Conservation (phyloP, 495 filamentous ascomycete species). For the Neurospora sp. region DNA sequence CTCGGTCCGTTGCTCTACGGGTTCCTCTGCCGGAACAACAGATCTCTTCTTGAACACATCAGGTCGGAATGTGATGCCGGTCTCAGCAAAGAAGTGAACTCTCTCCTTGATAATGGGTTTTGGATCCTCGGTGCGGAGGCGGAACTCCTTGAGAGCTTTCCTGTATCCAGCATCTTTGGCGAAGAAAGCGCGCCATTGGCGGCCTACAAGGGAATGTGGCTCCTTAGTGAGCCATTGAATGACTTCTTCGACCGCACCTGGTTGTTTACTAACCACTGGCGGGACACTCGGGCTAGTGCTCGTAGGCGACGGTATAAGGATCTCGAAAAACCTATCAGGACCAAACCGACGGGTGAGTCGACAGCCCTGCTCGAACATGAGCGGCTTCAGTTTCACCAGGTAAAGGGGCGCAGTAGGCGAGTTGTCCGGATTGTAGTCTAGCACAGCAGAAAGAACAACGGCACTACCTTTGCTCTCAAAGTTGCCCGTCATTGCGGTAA, state of each 20-base stretch:
- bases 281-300: neutral
- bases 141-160: slow-evolving; percentile 25
- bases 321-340: slow-evolving; percentile 36
- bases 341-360: slow-evolving; percentile 38
- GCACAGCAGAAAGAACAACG: slow-evolving; percentile 26
- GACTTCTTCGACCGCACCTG: slow-evolving; percentile 22
- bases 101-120: slow-evolving; percentile 29
- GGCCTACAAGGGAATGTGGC: slow-evolving; percentile 30
- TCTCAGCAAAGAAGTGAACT: slow-evolving; percentile 36
- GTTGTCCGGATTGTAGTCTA: slow-evolving; percentile 23
- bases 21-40: slow-evolving; percentile 3
- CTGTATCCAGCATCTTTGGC: slow-evolving; percentile 28
- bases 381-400: slow-evolving; percentile 26
- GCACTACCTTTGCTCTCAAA: slow-evolving; percentile 23
- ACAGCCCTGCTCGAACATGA: slow-evolving; percentile 31
- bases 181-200: slow-evolving; percentile 37
- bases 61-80: slow-evolving; percentile 23
- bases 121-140: slow-evolving; percentile 19
- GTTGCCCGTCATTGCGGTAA: slow-evolving; percentile 25
- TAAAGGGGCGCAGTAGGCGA: slow-evolving; percentile 23
- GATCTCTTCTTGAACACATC: neutral
- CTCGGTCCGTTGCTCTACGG: slow-evolving; percentile 17
- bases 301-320: slow-evolving; percentile 28
- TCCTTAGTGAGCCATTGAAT: slow-evolving; percentile 29
- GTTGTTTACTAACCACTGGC: slow-evolving; percentile 12